Percentiles rank a stretch among this genome's conserved stretches.
phyloP scores from a whole-genome alignment of 2,329 filamentous ascomycete genomes.

The Lasiodiplodia theobromae region DNA sequence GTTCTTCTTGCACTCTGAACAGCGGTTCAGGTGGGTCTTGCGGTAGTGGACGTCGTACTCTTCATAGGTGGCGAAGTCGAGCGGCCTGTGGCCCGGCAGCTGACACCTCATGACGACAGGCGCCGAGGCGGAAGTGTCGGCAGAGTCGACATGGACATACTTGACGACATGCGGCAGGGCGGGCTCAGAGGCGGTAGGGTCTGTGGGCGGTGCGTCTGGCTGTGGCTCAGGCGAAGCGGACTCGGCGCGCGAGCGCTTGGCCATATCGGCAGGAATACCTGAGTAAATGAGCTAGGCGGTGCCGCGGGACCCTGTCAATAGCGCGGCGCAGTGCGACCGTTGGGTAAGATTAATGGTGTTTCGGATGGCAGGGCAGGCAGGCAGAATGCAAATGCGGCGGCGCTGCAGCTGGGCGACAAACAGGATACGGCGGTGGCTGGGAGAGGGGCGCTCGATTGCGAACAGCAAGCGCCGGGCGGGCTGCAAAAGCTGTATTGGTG shows the following conservation, averaged over 20 bases:
- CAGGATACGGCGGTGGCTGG: background rate
- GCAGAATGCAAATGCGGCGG: background rate
- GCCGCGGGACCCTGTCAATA: slow-evolving; percentile 15
- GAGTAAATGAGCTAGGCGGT: background rate
- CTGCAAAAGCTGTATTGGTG: background rate
- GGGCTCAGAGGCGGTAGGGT: slow-evolving; percentile 28
- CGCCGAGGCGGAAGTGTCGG: slow-evolving; percentile 39
- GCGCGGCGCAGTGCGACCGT: slow-evolving; percentile 20
- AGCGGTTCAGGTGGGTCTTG: slow-evolving; percentile 82
- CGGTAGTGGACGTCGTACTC: slow-evolving; percentile 90
- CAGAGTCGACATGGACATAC: slow-evolving; percentile 60
- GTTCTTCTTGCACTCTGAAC: slow-evolving; percentile 83
- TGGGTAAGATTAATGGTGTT: slow-evolving; percentile 25
- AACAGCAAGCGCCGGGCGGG: slow-evolving; percentile 8
- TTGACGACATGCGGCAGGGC: slow-evolving; percentile 47
- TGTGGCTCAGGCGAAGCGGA: slow-evolving; percentile 48
- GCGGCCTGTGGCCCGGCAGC: slow-evolving; percentile 77
- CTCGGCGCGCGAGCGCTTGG: slow-evolving; percentile 66
- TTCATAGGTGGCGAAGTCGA: slow-evolving; percentile 75
- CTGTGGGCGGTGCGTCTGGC: slow-evolving; percentile 5
- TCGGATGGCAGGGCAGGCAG: slow-evolving; percentile 3
- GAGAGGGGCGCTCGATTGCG: background rate
- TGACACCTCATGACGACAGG: slow-evolving; percentile 74
- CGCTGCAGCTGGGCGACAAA: background rate
- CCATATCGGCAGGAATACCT: slow-evolving; percentile 53